These are phyloP conservation scores for Cucurbitaria berberidis DNA, from an alignment of 2,329 filamentous ascomycete genomes.

Conservation along the genomic window DNA sequence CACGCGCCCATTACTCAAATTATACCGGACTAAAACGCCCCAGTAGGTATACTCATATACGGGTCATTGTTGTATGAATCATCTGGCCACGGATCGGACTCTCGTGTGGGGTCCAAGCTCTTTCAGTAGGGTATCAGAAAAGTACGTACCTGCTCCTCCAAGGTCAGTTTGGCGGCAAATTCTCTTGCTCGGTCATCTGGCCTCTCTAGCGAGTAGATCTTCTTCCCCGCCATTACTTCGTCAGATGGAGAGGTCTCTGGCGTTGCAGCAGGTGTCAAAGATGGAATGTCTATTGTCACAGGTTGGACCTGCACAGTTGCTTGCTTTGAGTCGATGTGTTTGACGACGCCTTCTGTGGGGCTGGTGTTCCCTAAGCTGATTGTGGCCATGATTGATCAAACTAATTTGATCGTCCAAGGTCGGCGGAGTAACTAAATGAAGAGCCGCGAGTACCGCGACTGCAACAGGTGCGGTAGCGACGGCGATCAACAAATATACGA, in stretches of 20 bases:
- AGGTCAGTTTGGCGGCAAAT: constrained; percentile 43
- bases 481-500: not conserved
- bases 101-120: constrained; percentile 8
- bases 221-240: constrained; percentile 44
- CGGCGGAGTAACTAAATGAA: constrained; percentile 33
- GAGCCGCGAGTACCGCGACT: constrained; percentile 36
- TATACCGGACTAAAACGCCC: not conserved
- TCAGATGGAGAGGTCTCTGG: constrained; percentile 33
- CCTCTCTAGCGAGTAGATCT: constrained; percentile 38
- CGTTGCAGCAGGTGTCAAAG: constrained; percentile 37
- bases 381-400: constrained; percentile 39
- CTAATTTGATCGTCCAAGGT: constrained; percentile 22
- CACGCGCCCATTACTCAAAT: not conserved
- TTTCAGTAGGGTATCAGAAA: constrained; percentile 6
- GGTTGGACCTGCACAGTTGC: constrained; percentile 38
- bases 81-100: not conserved
- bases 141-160: constrained; percentile 49
- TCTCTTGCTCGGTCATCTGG: constrained; percentile 45
- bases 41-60: not conserved
- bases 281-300: constrained; percentile 31
- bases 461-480: constrained; percentile 15
- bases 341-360: constrained; percentile 31
- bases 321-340: constrained; percentile 42
- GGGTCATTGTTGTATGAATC: not conserved
- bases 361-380: constrained; percentile 38